Conservation (phyloP, 306 rosid species). For the Acacia crassicarpa region DNA sequence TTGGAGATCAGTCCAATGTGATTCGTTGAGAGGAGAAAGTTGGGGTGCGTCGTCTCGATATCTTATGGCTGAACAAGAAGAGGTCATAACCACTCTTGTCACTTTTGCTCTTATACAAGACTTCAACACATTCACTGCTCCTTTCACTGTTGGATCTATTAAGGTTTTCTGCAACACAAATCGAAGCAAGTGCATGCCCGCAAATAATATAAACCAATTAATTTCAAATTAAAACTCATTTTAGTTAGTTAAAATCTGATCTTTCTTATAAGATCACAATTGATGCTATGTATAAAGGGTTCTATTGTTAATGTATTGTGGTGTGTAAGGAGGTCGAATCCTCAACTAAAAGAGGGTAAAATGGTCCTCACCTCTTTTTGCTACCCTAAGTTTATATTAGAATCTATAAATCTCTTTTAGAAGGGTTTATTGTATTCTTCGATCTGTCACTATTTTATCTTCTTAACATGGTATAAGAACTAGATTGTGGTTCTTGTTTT, state of each 20-base stretch:
- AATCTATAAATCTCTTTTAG: too few species aligned
- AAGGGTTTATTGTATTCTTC: too few species aligned
- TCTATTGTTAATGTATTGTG: too few species aligned
- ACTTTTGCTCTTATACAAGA: slow-evolving; percentile 68
- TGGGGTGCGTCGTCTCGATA: slow-evolving; percentile 59
- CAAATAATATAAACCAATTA: neutral
- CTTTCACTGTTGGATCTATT: slow-evolving; percentile 76
- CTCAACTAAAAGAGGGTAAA: too few species aligned
- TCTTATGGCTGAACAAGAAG: slow-evolving; percentile 84
- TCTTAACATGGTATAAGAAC: neutral
- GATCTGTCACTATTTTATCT: neutral
- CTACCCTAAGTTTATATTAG: too few species aligned
- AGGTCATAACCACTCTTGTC: slow-evolving; percentile 72
- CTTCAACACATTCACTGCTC: slow-evolving; percentile 63
- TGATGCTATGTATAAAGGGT: neutral
- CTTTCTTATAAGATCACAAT: neutral
- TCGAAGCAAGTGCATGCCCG: neutral
- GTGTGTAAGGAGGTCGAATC: too few species aligned
- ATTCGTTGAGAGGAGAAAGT: slow-evolving; percentile 67
- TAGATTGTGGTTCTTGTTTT: too few species aligned
- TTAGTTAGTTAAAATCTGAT: neutral
- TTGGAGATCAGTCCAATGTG: slow-evolving; percentile 76
- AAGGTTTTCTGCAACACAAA: slow-evolving; percentile 44
- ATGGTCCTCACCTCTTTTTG: too few species aligned
- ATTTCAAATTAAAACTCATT: neutral